Evolutionary conservation across 805 yeast genomes (phyloP).

Genomic region (Candida nanaspora): DNA sequence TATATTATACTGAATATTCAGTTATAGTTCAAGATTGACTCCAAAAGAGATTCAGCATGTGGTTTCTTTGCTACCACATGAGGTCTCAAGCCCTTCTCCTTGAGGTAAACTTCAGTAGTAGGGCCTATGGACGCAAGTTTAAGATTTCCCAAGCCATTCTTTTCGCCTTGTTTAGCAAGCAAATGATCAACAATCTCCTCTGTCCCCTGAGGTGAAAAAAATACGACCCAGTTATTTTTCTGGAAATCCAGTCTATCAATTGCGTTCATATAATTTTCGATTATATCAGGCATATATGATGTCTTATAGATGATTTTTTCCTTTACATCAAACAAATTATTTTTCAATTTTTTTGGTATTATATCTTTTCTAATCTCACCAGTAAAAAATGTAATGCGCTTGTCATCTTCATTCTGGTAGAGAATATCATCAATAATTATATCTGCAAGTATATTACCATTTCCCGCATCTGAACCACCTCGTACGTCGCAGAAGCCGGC

Average conservation of each 20-base stretch:
- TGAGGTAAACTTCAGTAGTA: slow-evolving; percentile 67
- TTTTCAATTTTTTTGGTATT: slow-evolving; percentile 54
- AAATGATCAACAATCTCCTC: slow-evolving; percentile 45
- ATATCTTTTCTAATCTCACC: slow-evolving; percentile 82
- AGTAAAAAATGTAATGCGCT: slow-evolving; percentile 55
- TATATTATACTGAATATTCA: not conserved
- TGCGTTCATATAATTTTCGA: slow-evolving; percentile 14
- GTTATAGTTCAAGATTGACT: slow-evolving; percentile 22
- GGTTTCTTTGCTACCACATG: slow-evolving; percentile 67
- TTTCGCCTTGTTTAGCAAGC: slow-evolving; percentile 15
- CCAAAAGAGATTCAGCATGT: slow-evolving; percentile 50
- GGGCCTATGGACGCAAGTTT: slow-evolving; percentile 87
- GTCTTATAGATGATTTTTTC: slow-evolving; percentile 73
- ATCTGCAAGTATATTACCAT: slow-evolving; percentile 65
- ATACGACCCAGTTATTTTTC: slow-evolving; percentile 58
- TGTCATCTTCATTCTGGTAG: slow-evolving; percentile 11
- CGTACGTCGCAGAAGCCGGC: slow-evolving; percentile 62
- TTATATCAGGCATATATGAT: slow-evolving; percentile 37
- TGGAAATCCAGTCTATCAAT: slow-evolving; percentile 22
- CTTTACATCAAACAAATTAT: slow-evolving; percentile 34
- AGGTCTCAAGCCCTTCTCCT: slow-evolving; percentile 45
- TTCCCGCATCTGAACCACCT: slow-evolving; percentile 77
- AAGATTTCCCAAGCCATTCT: slow-evolving; percentile 12
- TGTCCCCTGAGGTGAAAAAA: slow-evolving; percentile 91
- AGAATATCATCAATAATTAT: slow-evolving; percentile 38